A percentile compares a stretch with the other conserved stretches of the same genome.
phyloP scores from a whole-genome alignment of 495 filamentous ascomycete species.

The Trichoderma orchidacearum region DNA sequence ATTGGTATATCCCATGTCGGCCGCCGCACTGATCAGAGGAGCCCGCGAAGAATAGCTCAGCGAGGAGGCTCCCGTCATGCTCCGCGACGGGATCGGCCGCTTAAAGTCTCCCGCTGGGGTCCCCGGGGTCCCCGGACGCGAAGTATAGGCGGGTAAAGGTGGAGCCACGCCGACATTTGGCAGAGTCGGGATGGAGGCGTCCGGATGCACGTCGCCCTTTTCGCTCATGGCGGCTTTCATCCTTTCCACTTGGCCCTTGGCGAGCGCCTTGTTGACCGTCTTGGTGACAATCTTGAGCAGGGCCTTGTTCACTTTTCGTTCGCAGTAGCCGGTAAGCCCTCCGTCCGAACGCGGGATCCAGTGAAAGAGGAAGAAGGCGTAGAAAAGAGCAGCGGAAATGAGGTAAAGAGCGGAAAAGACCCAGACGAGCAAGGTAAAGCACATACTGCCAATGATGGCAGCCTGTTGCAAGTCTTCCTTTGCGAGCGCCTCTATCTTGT shows the following conservation, averaged over 20 bases:
- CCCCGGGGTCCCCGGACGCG: constrained; percentile 39
- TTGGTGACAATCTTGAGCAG: constrained; percentile 64
- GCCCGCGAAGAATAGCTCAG: constrained; percentile 39
- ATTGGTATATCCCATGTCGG: constrained; percentile 39
- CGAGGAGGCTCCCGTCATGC: constrained; percentile 10
- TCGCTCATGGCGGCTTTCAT: constrained; percentile 41
- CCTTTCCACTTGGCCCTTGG: constrained; percentile 49
- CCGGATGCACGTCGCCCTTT: not conserved
- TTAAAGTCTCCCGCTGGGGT: constrained; percentile 33
- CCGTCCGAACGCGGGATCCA: constrained; percentile 70
- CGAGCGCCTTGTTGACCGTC: constrained; percentile 77
- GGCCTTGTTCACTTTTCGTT: constrained; percentile 72
- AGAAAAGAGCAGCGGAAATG: constrained; percentile 56
- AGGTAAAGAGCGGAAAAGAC: constrained; percentile 66
- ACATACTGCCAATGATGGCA: constrained; percentile 74
- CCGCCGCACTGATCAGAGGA: constrained; percentile 37
- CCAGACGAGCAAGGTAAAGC: constrained; percentile 86
- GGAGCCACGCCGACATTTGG: constrained; percentile 36
- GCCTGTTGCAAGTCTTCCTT: constrained; percentile 59
- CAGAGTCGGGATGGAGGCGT: constrained; percentile 53
- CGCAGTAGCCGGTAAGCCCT: constrained; percentile 71
- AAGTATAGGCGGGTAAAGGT: constrained; percentile 49
- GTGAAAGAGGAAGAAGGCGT: constrained; percentile 78
- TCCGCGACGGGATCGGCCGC: constrained; percentile 21
- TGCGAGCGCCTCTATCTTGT: constrained; percentile 61